Percentiles rank a stretch among this genome's conserved stretches.
These are phyloP conservation scores for Leccinum ponderosum DNA, from an alignment of 1,284 basidiomycete species.

Conservation along the genomic window DNA sequence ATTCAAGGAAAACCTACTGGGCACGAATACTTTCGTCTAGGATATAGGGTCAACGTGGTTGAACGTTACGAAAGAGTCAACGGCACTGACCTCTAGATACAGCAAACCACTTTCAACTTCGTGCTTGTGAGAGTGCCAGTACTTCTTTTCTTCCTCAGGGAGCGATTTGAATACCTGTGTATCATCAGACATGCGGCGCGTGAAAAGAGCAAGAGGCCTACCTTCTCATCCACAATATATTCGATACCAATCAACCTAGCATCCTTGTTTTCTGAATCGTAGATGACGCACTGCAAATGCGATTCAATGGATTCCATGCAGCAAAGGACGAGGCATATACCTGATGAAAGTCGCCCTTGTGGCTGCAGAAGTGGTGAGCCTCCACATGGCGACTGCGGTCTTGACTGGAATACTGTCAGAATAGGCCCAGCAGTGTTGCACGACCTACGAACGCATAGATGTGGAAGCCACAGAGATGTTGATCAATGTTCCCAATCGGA, in stretches of 20 bases:
- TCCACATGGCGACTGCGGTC: slow-evolving; percentile 17
- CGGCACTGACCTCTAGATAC: slow-evolving; percentile 36
- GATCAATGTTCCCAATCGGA: slow-evolving; percentile 47
- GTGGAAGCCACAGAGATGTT: slow-evolving; percentile 50
- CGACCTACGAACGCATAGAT: slow-evolving; percentile 32
- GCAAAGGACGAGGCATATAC: slow-evolving; percentile 1
- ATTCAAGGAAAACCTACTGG: slow-evolving; percentile 30
- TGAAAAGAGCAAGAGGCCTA: slow-evolving; percentile 3
- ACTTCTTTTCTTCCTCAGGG: slow-evolving; percentile 46
- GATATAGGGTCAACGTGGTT: neutral
- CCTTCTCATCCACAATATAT: slow-evolving; percentile 49
- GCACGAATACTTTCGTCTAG: slow-evolving; percentile 38
- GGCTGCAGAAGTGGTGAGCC: slow-evolving; percentile 34
- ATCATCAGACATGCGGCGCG: neutral
- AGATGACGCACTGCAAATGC: slow-evolving; percentile 40
- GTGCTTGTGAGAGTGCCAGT: slow-evolving; percentile 52
- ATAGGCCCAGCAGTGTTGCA: neutral
- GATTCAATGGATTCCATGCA: neutral
- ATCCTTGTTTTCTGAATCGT: slow-evolving; percentile 45
- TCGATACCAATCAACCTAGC: slow-evolving; percentile 54
- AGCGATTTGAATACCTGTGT: slow-evolving; percentile 41
- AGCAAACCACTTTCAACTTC: slow-evolving; percentile 53
- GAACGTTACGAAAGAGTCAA: neutral
- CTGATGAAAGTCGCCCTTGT: slow-evolving; percentile 23
- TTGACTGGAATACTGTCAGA: neutral